A percentile compares a stretch with the other conserved stretches of the same genome.
phyloP scores from a whole-genome alignment of 2,329 filamentous ascomycete species.

The Trichoderma arundinaceum region DNA sequence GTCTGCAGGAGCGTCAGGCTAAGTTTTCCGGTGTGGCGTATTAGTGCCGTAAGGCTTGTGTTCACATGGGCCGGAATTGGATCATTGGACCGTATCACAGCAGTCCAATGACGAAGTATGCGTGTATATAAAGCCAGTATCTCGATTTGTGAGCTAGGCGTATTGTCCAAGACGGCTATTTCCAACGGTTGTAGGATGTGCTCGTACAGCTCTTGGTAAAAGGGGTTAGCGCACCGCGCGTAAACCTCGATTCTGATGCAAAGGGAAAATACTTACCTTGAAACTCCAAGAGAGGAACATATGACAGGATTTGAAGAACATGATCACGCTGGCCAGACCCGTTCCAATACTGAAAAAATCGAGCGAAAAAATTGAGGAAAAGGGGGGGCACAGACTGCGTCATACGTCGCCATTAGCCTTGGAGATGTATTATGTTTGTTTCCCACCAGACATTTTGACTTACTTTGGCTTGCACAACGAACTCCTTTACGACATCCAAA shows the following conservation, averaged over 20 bases:
- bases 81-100: slow-evolving; percentile 50
- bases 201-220: slow-evolving; percentile 54
- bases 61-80: slow-evolving; percentile 46
- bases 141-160: slow-evolving; percentile 58
- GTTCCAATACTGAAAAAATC: slow-evolving; percentile 67
- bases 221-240: background rate
- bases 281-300: slow-evolving; percentile 61
- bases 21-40: slow-evolving; percentile 60
- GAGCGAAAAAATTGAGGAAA: slow-evolving; percentile 55
- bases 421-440: background rate
- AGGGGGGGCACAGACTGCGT: slow-evolving; percentile 54
- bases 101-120: slow-evolving; percentile 67
- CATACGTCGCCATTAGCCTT: slow-evolving; percentile 27
- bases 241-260: background rate
- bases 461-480: slow-evolving; percentile 63
- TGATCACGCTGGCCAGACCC: slow-evolving; percentile 59
- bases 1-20: slow-evolving; percentile 65
- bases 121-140: slow-evolving; percentile 71
- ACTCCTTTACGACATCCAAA: slow-evolving; percentile 61
- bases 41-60: slow-evolving; percentile 49
- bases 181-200: slow-evolving; percentile 60
- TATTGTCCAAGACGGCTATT: slow-evolving; percentile 55
- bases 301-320: slow-evolving; percentile 64
- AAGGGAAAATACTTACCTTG: slow-evolving; percentile 50
- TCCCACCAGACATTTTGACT: slow-evolving; percentile 24